Evolutionary conservation across 1,284 basidiomycete genomes (phyloP).

Genomic region (Boletus sp.): DNA sequence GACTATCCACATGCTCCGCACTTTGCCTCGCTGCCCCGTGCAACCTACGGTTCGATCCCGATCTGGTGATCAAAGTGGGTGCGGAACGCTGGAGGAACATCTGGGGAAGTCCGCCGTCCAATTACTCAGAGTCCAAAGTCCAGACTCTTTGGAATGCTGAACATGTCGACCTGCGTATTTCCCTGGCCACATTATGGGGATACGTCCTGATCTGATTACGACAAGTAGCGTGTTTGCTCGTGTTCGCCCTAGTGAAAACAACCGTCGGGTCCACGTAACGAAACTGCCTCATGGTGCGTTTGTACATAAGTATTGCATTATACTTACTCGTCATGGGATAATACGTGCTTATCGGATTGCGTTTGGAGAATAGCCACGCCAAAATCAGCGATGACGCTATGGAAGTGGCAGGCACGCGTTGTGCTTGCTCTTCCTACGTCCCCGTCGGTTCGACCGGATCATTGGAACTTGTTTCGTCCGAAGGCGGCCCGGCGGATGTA

Average conservation of each 20-base stretch:
- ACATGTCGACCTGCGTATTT: background rate
- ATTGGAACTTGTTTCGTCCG: background rate
- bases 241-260: background rate
- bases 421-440: background rate
- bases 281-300: background rate
- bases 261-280: background rate
- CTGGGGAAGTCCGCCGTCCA: too few relatives aligned
- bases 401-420: background rate
- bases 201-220: background rate
- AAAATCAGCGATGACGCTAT: background rate
- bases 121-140: too few relatives aligned
- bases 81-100: too few relatives aligned
- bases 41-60: background rate
- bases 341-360: background rate
- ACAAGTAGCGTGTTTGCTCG: background rate
- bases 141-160: too few relatives aligned
- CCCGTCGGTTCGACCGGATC: background rate
- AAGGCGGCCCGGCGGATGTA: background rate
- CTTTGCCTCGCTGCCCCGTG: background rate
- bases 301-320: background rate
- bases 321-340: background rate
- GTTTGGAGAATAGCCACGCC: background rate
- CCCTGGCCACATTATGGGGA: background rate
- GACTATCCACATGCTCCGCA: background rate
- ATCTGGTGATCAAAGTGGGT: background rate